These are phyloP conservation scores for Erysimum cheiranthoides DNA, from an alignment of 345 rosid genomes.

Conservation along the genomic window DNA sequence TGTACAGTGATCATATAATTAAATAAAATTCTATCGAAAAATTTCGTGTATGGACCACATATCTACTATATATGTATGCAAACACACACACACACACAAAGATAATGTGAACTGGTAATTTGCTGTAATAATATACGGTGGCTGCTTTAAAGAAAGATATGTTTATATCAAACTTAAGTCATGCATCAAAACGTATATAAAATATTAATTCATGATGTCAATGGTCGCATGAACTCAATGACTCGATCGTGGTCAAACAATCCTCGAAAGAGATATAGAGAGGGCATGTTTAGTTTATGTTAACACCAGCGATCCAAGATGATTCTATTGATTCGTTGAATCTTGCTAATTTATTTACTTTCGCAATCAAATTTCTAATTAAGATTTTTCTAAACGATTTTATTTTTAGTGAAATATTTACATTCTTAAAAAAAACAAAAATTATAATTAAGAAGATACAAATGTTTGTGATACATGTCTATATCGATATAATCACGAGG, in stretches of 20 bases:
- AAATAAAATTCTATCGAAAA: neutral
- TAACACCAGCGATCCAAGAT: conserved; percentile 4
- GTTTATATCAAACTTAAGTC: conserved; percentile 5
- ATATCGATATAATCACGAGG: neutral
- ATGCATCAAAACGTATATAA: conserved; percentile 13
- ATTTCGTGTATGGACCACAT: conserved; percentile 19
- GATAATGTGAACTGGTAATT: conserved; percentile 22
- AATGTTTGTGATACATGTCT: neutral
- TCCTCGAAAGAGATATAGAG: neutral
- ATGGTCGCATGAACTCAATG: conserved; percentile 10
- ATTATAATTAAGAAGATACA: no score
- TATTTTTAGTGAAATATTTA: no score
- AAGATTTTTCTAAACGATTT: no score
- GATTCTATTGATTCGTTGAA: neutral
- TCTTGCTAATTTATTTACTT: neutral
- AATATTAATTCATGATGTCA: conserved; percentile 17
- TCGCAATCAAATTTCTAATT: neutral
- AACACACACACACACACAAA: no score
- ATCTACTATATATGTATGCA: neutral
- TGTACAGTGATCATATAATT: conserved; percentile 22
- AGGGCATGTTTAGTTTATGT: no score
- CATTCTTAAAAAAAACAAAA: no score
- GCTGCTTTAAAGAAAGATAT: neutral
- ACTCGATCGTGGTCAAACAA: conserved; percentile 11
- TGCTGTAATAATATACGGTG: conserved; percentile 2